These are phyloP conservation scores for Boletus subparvulus DNA, from an alignment of 768 basidiomycete genomes.

Conservation along the genomic window DNA sequence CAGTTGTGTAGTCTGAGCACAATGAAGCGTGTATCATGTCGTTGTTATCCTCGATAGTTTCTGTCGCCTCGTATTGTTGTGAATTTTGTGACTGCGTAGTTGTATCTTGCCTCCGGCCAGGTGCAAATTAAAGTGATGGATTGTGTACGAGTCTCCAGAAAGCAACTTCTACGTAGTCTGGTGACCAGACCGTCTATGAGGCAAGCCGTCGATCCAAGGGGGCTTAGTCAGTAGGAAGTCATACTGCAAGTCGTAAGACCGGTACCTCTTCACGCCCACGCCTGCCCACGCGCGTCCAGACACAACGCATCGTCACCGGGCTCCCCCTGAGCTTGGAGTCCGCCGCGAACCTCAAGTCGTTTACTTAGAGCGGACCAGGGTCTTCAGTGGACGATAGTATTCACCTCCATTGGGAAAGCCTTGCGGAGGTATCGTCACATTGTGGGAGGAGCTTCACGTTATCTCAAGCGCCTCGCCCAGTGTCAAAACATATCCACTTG, in stretches of 20 bases:
- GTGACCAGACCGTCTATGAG: too few species aligned
- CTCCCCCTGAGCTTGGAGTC: constrained; percentile 7
- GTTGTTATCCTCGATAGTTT: background rate
- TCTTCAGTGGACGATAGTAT: background rate
- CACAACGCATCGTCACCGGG: background rate
- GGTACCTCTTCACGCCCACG: constrained; percentile 7
- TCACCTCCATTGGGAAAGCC: constrained; percentile 11
- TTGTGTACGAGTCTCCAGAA: too few species aligned
- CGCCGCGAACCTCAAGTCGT: constrained; percentile 15
- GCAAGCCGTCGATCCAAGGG: too few species aligned
- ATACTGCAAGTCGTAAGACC: too few species aligned
- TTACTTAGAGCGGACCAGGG: constrained; percentile 12
- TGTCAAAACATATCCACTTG: constrained; percentile 21
- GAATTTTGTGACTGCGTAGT: background rate
- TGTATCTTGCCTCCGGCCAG: background rate
- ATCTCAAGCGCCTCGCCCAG: background rate
- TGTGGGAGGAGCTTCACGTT: constrained; percentile 1
- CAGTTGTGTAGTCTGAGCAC: background rate
- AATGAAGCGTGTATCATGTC: background rate
- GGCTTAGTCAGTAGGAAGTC: too few species aligned
- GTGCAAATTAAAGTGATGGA: background rate
- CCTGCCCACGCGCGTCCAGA: too few species aligned
- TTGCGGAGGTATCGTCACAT: constrained; percentile 12
- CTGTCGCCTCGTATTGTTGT: background rate
- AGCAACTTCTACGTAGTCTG: too few species aligned